A percentile compares a stretch with the other conserved stretches of the same genome.
These are phyloP conservation scores for Linum tenue DNA, from an alignment of 345 rosid species.

Conservation along the genomic window DNA sequence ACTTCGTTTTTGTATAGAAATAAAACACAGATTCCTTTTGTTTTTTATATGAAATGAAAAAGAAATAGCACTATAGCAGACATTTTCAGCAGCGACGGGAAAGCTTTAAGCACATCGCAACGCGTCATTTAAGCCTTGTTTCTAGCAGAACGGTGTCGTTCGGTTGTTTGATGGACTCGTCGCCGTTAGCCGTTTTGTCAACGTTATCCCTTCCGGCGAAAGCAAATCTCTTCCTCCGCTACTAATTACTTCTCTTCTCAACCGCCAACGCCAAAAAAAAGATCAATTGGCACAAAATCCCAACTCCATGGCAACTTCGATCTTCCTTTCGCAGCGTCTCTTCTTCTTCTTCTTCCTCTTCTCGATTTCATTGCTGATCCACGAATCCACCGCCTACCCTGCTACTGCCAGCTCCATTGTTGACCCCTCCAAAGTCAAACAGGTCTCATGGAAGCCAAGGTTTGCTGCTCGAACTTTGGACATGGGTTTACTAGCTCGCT, in stretches of 20 bases:
- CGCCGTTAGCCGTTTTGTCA: too few species aligned
- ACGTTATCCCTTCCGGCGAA: conserved; percentile 3
- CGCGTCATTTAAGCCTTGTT: too few species aligned
- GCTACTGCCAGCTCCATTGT: conserved; percentile 53
- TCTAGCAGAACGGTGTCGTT: too few species aligned
- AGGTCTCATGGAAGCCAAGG: conserved; percentile 83
- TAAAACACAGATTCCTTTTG: too few species aligned
- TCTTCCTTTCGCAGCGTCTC: conserved; percentile 1
- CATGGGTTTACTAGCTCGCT: neutral
- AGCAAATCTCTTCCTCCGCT: conserved; percentile 9
- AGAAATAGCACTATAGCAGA: too few species aligned
- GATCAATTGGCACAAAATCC: too few species aligned
- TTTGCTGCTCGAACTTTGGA: conserved; percentile 5
- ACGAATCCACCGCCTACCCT: conserved; percentile 30
- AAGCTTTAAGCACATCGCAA: too few species aligned
- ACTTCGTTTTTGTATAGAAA: too few species aligned
- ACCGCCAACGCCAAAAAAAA: neutral
- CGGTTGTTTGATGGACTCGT: too few species aligned
- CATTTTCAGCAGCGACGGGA: too few species aligned
- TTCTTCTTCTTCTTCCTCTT: conserved; percentile 25
- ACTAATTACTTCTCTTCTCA: neutral
- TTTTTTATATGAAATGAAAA: too few species aligned
- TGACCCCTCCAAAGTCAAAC: conserved; percentile 80
- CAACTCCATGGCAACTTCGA: conserved; percentile 9
- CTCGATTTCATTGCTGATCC: conserved; percentile 31